Conservation (phyloP, 73 alveolate genomes). For the Paramecium biaurelia region DNA sequence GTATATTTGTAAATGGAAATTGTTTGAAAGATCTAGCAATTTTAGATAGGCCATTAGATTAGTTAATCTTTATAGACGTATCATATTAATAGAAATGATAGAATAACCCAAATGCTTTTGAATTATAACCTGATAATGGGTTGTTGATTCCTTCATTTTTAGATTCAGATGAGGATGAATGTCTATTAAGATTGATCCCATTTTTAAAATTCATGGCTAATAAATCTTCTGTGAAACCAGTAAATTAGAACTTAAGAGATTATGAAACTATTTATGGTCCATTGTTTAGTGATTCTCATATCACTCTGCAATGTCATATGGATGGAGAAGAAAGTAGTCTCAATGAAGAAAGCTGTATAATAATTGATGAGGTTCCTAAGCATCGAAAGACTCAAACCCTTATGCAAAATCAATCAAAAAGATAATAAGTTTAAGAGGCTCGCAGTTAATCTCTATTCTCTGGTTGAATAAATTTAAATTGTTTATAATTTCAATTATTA, state of each 20-base stretch:
- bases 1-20: slow-evolving; percentile 16
- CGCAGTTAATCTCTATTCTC: slow-evolving; percentile 8
- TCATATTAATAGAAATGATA: background rate
- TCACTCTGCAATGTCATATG: background rate
- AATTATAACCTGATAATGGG: slow-evolving; percentile 40
- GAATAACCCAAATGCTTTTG: slow-evolving; percentile 43
- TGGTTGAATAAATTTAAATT: background rate
- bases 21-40: slow-evolving; percentile 32
- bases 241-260: background rate
- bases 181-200: slow-evolving; percentile 18
- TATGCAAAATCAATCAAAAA: background rate
- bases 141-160: slow-evolving; percentile 39
- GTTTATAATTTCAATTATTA: background rate
- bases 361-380: background rate
- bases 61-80: slow-evolving; percentile 41
- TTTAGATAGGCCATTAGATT: slow-evolving; percentile 8
- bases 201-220: slow-evolving; percentile 42
- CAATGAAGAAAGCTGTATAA: background rate
- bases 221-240: background rate
- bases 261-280: background rate
- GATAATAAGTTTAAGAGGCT: background rate
- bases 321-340: slow-evolving; percentile 16
- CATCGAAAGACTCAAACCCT: slow-evolving; percentile 22
- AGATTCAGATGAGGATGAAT: slow-evolving; percentile 47
- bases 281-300: background rate